phyloP scores from a whole-genome alignment of 192 early-diverging fungal species.

The Lobosporangium transversale region DNA sequence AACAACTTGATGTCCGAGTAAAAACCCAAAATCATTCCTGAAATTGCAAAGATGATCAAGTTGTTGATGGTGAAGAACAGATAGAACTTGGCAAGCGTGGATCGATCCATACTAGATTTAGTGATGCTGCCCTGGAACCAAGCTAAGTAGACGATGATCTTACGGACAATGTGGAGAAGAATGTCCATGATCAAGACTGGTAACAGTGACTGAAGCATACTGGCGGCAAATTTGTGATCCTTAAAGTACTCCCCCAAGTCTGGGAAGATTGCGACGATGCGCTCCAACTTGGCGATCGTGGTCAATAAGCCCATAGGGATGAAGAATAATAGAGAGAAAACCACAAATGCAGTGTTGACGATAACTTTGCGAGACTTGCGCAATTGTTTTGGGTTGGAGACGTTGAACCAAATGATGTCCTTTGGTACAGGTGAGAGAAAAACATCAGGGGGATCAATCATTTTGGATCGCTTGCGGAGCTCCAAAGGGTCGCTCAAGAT shows the following conservation, averaged over 20 bases:
- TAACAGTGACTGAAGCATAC: constrained; percentile 71
- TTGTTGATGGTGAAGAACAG: constrained; percentile 79
- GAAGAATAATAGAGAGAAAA: constrained; percentile 72
- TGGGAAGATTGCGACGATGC: constrained; percentile 66
- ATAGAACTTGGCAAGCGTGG: constrained; percentile 77
- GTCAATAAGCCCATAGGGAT: constrained; percentile 73
- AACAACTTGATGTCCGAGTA: constrained; percentile 30
- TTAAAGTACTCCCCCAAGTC: constrained; percentile 58
- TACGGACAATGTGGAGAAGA: constrained; percentile 73
- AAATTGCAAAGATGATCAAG: constrained; percentile 70
- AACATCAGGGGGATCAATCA: constrained; percentile 48
- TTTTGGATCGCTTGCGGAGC: constrained; percentile 18
- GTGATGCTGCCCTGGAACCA: constrained; percentile 77
- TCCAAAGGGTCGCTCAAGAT: constrained; percentile 37
- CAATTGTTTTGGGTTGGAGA: constrained; percentile 61
- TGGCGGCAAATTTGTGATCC: constrained; percentile 59
- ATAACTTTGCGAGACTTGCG: constrained; percentile 55
- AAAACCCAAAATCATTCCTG: constrained; percentile 38
- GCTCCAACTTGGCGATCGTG: constrained; percentile 65
- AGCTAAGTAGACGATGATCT: constrained; percentile 68
- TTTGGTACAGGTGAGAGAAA: constrained; percentile 75
- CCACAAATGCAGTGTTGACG: constrained; percentile 59
- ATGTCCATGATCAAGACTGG: constrained; percentile 73
- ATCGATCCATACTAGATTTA: constrained; percentile 73
- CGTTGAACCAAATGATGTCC: constrained; percentile 82